Base-by-base conservation (phyloP, 2,329 filamentous ascomycete species). In the Myrmaecium sp. region DNA sequence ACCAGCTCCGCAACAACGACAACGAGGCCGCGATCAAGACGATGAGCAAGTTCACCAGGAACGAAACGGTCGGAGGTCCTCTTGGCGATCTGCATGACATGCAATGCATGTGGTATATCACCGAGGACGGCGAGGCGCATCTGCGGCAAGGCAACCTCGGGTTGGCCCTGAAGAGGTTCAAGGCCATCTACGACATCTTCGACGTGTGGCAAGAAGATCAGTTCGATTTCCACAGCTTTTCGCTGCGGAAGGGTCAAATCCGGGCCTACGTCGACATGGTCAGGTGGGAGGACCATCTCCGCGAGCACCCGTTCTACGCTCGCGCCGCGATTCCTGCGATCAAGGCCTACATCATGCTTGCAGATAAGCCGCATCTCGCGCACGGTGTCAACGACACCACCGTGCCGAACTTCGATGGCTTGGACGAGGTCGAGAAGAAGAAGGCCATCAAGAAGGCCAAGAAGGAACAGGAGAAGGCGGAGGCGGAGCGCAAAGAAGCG, bases 211-310 rank as follows among this genome's bases (percentile, higher is more conserved):
- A 92, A 47, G 91, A 98, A 49, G 89, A 98, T 42, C 89, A 98
- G 46, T 94, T 95, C 43, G 89, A 98, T 50, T 98, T 98, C 61
- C 91, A 98, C 62, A 82, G 73, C 49, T 98, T 98, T 54, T 94
- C 83, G 12, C 61, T 98, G n/a, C 67, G 89, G 12, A 98, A 95
- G 54, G 91, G 91, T 9, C 86, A 93, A 62, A 81, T 95, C 33
- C 67, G 86, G 30, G 80, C 89, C 2, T 98, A 98, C 47, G 62
- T 98, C 21, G 84, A 94, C 41, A 93, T 98, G 82, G 65, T 98
- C 24, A 71, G 78, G 40, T 98, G 89, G 91, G 86, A 95, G 49
- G 84, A 98, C 46, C 71, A 74, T 34, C 56, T 95, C 23, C 74
- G 83, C 29, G 79, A 92, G 41, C 89, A 98, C 49, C 89, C 89